Evolutionary conservation across 2,329 filamentous ascomycete species (phyloP), one percentile per base, ranked within the genome.

Genomic region (Colletotrichum australisinense): DNA sequence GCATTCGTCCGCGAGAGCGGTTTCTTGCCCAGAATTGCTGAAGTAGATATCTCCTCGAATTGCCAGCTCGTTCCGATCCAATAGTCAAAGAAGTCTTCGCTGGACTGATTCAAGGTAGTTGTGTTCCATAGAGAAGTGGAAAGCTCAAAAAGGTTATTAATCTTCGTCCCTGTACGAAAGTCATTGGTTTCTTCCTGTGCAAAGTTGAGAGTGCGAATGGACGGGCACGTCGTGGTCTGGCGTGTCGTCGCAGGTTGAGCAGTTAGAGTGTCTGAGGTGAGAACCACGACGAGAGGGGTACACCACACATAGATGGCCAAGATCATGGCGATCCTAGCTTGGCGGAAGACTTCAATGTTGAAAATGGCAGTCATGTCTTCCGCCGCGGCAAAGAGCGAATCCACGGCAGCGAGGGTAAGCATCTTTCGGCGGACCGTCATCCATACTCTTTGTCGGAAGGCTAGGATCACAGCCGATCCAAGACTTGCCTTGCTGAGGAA

Each of bases 281-380:
- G 80, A 32, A 84, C 82, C 5, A 83, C 81, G 5, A 83, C 77
- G 7, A 84, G 69, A 0, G 82, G 82, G 11, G 82, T 82, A n/a
- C 77, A 81, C 81, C 82, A 84, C n/a, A 82, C 76, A 46, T 80
- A 79, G 11, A 79, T 35, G 30, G 82, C 82, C 57, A 84, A 77
- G 9, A 81, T 24, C 71, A 81, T 80, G 22, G 81, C 81, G 11
- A 82, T 57, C 49, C 78, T 80, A 26, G 82, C 82, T 24, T 79
- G 75, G 55, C 75, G 76, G 46, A 79, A 81, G 26, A 81, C 65
- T 46, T 82, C 80, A 1, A 77, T 8, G 60, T 81, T 82, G 70
- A 78, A 75, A 7, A 82, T 65, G 26, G 80, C 76, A 4, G 76
- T 75, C 63, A 80, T 55, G 49, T 82, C 80, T 46, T 81, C 80